Evolutionary conservation across 2,329 filamentous ascomycete genomes (phyloP).

Genomic region (Bisporella sp.): DNA sequence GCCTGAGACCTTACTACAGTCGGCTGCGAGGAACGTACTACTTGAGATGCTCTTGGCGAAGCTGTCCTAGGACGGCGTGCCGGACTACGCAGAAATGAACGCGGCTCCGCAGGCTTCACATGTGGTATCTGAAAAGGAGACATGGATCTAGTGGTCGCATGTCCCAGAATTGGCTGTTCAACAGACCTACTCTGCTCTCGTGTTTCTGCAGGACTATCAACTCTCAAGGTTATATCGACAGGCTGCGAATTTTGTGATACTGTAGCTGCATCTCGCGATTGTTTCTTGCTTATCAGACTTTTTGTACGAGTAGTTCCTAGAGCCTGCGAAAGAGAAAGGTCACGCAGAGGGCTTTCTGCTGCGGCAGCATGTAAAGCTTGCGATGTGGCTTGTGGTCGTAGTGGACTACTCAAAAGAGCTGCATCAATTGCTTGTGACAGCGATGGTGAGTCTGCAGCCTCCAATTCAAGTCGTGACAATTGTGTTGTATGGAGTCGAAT

Average conservation of each 20-base stretch:
- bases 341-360: not conserved
- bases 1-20: not conserved
- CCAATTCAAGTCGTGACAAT: not conserved
- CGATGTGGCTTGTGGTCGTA: not conserved
- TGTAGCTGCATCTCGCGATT: not conserved
- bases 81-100: not conserved
- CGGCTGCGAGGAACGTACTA: not conserved
- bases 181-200: not conserved
- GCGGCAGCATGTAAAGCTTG: not conserved
- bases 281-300: not conserved
- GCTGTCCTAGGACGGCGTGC: not conserved
- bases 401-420: not conserved
- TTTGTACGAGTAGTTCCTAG: not conserved
- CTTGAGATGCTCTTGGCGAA: not conserved
- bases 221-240: not conserved
- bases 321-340: not conserved
- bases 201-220: too few species aligned
- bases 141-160: too few species aligned
- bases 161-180: not conserved
- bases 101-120: too few species aligned
- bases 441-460: not conserved
- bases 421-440: not conserved
- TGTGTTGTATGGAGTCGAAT: not conserved
- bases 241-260: not conserved
- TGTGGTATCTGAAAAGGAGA: too few species aligned